phyloP scores from a whole-genome alignment of 768 basidiomycete species.

The Suillus alpinus region DNA sequence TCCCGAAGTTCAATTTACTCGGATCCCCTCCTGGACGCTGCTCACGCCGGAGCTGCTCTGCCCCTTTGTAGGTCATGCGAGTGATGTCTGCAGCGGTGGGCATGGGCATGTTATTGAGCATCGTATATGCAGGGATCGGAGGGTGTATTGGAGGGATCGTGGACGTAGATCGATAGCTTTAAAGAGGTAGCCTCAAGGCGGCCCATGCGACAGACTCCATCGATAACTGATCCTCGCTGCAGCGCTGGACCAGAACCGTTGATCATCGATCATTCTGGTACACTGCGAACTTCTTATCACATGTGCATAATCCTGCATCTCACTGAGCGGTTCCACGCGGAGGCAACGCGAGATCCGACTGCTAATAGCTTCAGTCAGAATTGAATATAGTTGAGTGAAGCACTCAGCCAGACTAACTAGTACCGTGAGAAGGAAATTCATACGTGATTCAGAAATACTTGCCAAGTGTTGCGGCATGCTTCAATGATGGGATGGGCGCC shows the following conservation, averaged over 20 bases:
- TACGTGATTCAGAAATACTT: neutral
- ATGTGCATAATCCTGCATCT: neutral
- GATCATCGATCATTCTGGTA: neutral
- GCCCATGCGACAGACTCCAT: neutral
- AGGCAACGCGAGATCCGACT: neutral
- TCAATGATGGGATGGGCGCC: too few species aligned
- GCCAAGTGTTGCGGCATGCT: too few species aligned
- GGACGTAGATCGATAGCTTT: neutral
- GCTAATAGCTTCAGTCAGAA: neutral
- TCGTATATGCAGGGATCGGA: constrained; percentile 3
- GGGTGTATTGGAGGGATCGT: neutral
- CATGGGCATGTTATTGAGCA: constrained; percentile 19
- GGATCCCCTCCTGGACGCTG: constrained; percentile 26
- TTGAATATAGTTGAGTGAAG: neutral
- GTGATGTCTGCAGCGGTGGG: constrained; percentile 25
- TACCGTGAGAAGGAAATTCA: neutral
- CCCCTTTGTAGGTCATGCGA: constrained; percentile 26
- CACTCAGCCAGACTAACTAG: neutral
- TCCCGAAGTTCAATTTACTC: constrained; percentile 26
- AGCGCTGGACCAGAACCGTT: neutral
- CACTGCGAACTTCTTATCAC: neutral
- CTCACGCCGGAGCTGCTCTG: constrained; percentile 26
- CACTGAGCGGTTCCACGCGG: neutral
- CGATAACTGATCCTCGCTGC: neutral
- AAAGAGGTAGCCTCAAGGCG: neutral